phyloP scores from a whole-genome alignment of 805 yeast species.

The Kuraishia piskuri region DNA sequence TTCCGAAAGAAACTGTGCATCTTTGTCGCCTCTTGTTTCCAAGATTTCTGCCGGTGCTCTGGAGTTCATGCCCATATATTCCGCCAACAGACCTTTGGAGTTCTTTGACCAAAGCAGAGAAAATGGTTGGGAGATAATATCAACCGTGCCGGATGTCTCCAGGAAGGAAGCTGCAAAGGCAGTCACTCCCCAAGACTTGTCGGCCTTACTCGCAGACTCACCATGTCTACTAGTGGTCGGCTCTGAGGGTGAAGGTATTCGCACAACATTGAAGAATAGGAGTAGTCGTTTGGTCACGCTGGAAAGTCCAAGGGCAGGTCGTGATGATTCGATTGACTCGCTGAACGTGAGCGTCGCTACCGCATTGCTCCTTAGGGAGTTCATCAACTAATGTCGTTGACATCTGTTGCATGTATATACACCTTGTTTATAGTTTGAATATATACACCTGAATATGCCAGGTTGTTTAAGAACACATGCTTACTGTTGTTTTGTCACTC shows the following conservation, averaged over 20 bases:
- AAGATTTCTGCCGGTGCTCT: conserved; percentile 83
- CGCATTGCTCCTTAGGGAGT: conserved; percentile 45
- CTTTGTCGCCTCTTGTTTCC: conserved; percentile 66
- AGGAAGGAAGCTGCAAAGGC: conserved; percentile 24
- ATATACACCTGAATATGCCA: neutral
- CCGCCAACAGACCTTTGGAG: conserved; percentile 46
- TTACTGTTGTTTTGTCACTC: neutral
- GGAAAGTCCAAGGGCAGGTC: conserved; percentile 14
- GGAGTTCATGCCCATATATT: conserved; percentile 59
- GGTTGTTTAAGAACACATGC: neutral
- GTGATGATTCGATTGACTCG: conserved; percentile 51
- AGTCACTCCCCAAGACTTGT: conserved; percentile 33
- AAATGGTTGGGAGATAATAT: conserved; percentile 65
- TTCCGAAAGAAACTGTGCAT: conserved; percentile 64
- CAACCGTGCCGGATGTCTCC: conserved; percentile 40
- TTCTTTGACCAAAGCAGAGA: conserved; percentile 48
- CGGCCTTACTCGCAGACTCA: conserved; percentile 29
- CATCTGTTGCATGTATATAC: neutral
- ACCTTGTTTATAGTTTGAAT: neutral
- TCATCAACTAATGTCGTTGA: conserved; percentile 1
- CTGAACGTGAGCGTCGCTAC: conserved; percentile 88
- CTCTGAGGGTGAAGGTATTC: conserved; percentile 77
- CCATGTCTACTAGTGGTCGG: conserved; percentile 76
- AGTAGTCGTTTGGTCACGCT: conserved; percentile 45
- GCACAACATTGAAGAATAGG: conserved; percentile 52